Base-by-base conservation (phyloP, 768 basidiomycete species). In the Pholiota conissans region DNA sequence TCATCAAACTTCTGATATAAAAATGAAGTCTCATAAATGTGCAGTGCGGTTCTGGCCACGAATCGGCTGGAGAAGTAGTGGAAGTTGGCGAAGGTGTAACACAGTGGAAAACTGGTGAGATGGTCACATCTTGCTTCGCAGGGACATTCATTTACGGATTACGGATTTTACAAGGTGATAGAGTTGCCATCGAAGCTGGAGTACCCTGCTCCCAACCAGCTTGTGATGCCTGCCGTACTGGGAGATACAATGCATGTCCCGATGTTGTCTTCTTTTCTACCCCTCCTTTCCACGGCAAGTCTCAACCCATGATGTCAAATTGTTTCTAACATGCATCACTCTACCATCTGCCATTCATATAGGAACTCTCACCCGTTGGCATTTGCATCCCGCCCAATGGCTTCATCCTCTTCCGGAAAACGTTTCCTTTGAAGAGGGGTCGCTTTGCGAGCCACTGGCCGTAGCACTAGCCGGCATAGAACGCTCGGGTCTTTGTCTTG, bases 41-140 rank as follows among this genome's bases (percentile, higher is more conserved):
- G n/a, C 11, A 87, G 85, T 86, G 85, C 56, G 85, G 85, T 32
- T 84, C 85, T 42, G 86, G 86, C 28, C 86, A 88, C 58, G 87
- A 88, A 69, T 87, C 85, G 53, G 86, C 86, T 30, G 86, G 86
- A 22, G 83, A 87, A 66, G 79, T 88, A 18, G 74, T 82, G 29
- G 84, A 86, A 67, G 76, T 86, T 11, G 85, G 85, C 16, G 82
- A 84, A 64, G 85, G 83, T n/a, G 85, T 86, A 20, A 81, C 79
- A 0, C 76, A 84, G 55, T 86, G 85, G 85, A 84, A 84, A 76
- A 69, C 71, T 57, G 85, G 84, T 79, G 61, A 69, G 49, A 52
- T 49, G 5, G 6, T 32, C 13, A 6, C 6, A 32, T 32, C 30
- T 6, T 32, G 30, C n/a, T n/a, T n/a, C n/a, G n/a, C 30, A 13